Percentiles rank a stretch among this genome's conserved stretches.
phyloP scores from a whole-genome alignment of 139 green algal genomes.

The Trebouxia sp. region DNA sequence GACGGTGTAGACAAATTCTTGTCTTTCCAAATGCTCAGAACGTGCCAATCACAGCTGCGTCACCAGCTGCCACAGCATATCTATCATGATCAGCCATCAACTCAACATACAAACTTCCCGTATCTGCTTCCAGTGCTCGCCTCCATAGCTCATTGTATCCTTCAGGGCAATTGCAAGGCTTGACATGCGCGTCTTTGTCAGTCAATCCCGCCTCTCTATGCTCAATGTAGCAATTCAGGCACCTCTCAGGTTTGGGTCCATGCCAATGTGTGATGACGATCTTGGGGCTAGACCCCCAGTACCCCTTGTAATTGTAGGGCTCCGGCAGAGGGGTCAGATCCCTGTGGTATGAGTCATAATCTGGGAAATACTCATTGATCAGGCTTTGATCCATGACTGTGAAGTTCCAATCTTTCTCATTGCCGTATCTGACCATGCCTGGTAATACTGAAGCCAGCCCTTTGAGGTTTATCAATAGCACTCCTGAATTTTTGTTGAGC shows the following conservation, averaged over 20 bases:
- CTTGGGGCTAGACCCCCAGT: slow-evolving; percentile 12
- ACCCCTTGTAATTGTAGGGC: slow-evolving; percentile 18
- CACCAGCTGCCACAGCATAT: not conserved
- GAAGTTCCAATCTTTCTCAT: not conserved
- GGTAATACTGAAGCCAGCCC: not conserved
- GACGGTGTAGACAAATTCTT: too few relatives aligned
- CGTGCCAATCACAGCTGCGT: not conserved
- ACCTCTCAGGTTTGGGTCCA: slow-evolving; percentile 17
- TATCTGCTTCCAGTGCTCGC: not conserved
- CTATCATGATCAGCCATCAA: not conserved
- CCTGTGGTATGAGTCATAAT: not conserved
- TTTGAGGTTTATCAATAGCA: slow-evolving; percentile 15
- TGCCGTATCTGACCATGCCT: not conserved
- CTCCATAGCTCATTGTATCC: slow-evolving; percentile 9
- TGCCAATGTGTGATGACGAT: slow-evolving; percentile 14
- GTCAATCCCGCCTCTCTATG: not conserved
- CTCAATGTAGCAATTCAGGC: not conserved
- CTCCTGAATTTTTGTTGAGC: slow-evolving; percentile 21
- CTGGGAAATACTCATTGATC: slow-evolving; percentile 8
- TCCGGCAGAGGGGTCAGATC: not conserved
- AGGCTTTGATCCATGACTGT: not conserved
- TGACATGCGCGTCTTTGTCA: not conserved
- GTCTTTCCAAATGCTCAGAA: not conserved
- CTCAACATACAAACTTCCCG: not conserved
- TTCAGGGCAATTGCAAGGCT: not conserved